Base-by-base conservation (phyloP, 805 yeast genomes). In the Cyberlindnera euphorbiae region DNA sequence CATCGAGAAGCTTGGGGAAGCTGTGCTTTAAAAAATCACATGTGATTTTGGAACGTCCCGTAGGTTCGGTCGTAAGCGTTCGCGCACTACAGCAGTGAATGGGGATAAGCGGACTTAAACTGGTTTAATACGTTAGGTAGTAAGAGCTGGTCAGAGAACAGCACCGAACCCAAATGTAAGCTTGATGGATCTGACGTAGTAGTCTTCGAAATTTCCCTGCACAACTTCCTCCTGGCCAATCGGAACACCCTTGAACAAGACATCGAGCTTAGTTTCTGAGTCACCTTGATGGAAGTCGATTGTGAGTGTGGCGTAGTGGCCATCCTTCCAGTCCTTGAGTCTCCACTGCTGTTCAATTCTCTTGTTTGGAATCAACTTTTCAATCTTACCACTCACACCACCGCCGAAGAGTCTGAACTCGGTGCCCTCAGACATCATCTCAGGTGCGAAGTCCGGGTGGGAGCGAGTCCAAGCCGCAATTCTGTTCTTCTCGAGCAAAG, bases 81-180 rank as follows among this genome's bases (percentile, higher is more conserved):
- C n/a, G n/a, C n/a, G n/a, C n/a, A n/a, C n/a, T n/a, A n/a, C n/a
- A n/a, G n/a, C n/a, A n/a, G n/a, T n/a, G n/a, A n/a, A n/a, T n/a
- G n/a, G n/a, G n/a, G n/a, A n/a, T n/a, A n/a, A n/a, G n/a, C n/a
- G n/a, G n/a, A n/a, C n/a, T n/a, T n/a, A n/a, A n/a, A n/a, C n/a
- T n/a, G n/a, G n/a, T n/a, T n/a, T n/a, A n/a, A n/a, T n/a, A n/a
- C n/a, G n/a, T n/a, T n/a, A n/a, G n/a, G n/a, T n/a, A n/a, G n/a
- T n/a, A n/a, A n/a, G n/a, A n/a, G n/a, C n/a, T n/a, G n/a, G n/a
- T n/a, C n/a, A 86, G 49, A 87, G 66, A 11, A 87, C 94, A n/a
- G 93, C 85, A 13, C 97, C 97, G 59, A 85, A 89, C 1, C 98
- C 98, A 61, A 93, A 93, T 0, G 96, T 82, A 28, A 86, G 57